These are phyloP conservation scores for Torulaspora gathmanii DNA, from an alignment of 805 yeast species.

Conservation along the genomic window DNA sequence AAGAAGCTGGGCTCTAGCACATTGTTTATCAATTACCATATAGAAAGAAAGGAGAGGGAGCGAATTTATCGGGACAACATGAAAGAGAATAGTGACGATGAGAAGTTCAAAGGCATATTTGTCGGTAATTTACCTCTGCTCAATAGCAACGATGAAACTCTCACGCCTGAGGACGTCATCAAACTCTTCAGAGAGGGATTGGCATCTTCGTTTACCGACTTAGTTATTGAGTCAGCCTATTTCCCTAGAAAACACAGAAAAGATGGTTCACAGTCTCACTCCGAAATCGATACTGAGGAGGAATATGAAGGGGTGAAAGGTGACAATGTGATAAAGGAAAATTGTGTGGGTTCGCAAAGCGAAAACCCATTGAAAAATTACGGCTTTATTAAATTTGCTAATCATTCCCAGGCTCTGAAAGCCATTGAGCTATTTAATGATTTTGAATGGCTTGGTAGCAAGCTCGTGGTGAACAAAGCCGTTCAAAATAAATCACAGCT, in stretches of 20 bases:
- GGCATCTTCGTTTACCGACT: slow-evolving; percentile 28
- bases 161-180: slow-evolving; percentile 32
- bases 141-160: slow-evolving; percentile 33
- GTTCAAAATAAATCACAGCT: slow-evolving; percentile 32
- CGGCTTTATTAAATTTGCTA: slow-evolving; percentile 50
- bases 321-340: not conserved
- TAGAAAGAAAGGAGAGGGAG: slow-evolving; percentile 58
- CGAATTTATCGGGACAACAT: slow-evolving; percentile 33
- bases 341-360: slow-evolving; percentile 8
- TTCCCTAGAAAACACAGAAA: slow-evolving; percentile 27
- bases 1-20: slow-evolving; percentile 29
- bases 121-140: slow-evolving; percentile 47
- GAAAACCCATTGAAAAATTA: slow-evolving; percentile 38
- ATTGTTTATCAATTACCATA: slow-evolving; percentile 55
- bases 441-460: slow-evolving; percentile 34
- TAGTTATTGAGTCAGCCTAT: slow-evolving; percentile 28
- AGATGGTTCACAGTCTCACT: slow-evolving; percentile 12
- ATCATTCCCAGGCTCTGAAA: slow-evolving; percentile 45
- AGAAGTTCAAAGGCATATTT: slow-evolving; percentile 51
- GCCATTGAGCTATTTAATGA: slow-evolving; percentile 49
- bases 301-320: not conserved
- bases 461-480: slow-evolving; percentile 37
- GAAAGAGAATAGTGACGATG: slow-evolving; percentile 42
- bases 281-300: not conserved
- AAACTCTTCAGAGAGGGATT: slow-evolving; percentile 42